Evolutionary conservation across 176 grass and related monocot genomes (phyloP), one percentile per base, ranked within the genome.

Genomic region (Triticum dicoccoides): DNA sequence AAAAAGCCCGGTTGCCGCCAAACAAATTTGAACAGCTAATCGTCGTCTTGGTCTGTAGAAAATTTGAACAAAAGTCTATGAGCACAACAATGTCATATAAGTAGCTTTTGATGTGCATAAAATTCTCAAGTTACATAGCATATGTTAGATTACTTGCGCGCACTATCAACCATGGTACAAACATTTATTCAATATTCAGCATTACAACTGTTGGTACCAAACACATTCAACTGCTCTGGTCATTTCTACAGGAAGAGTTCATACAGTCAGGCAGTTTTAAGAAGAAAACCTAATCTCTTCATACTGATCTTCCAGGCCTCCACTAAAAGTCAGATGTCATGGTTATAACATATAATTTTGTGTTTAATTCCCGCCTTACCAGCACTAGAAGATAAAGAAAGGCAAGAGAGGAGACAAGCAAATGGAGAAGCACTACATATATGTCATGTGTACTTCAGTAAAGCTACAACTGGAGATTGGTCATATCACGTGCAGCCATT

Each of bases 31-130:
- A 21, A 54, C 23, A 76, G 8, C 84, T 92, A 92, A 71, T 90
- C 83, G 41, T 92, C 87, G 32, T 89, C 90, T 33, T 92, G 80
- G 54, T 87, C 91, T 87, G 91, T 69, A 89, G 4, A 83, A 51
- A 86, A 12, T 47, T 74, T 69, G 69, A 80, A 76, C 0, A 58
- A 18, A 75, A 78, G 8, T 27, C 39, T 25, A 78, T 78, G 41
- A 84, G 73, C 54, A 29, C 51, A 64, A 35, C 10, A 52, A 18
- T 64, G 85, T 11, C 14, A 6, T 49, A 49, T 84, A 23, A 72
- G 23, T 72, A 67, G 51, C 15, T 54, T 54, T 54, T 54, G 51
- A 54, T 54, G 51, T 54, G 51, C 15, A 54, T 15, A 54, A 54
- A 18, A 54, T 54, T 54, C 13, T 18, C 51, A 54, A 38, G 41